Conservation (phyloP, 1,139 yeast genomes). For the Yamadazyma spencermartinsiae region DNA sequence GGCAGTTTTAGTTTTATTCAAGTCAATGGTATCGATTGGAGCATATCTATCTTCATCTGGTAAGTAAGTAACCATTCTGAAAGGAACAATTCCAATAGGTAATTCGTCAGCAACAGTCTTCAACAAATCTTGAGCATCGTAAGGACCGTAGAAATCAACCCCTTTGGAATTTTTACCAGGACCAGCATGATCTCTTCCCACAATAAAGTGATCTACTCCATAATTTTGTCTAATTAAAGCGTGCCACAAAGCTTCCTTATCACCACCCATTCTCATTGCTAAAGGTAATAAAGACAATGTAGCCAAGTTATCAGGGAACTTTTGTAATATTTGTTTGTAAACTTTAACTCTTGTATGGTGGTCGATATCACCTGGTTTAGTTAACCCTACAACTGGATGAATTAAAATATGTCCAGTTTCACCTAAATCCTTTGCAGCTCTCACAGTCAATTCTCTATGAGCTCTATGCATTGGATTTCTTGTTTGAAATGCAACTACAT, state of each 20-base stretch:
- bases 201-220: conserved; percentile 96
- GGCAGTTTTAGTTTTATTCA: conserved; percentile 71
- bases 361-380: conserved; percentile 97
- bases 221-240: conserved; percentile 94
- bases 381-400: conserved; percentile 96
- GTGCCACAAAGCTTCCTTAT: conserved; percentile 98
- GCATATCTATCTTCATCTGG: conserved; percentile 96
- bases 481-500: conserved; percentile 95
- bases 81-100: conserved; percentile 84
- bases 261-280: conserved; percentile 99
- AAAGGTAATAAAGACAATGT: conserved; percentile 83
- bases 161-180: conserved; percentile 95
- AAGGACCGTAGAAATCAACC: conserved; percentile 93
- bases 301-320: conserved; percentile 94
- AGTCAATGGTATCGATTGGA: conserved; percentile 88
- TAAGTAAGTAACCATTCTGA: conserved; percentile 93
- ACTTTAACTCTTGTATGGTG: conserved; percentile 97
- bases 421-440: conserved; percentile 72
- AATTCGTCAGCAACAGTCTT: conserved; percentile 74
- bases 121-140: conserved; percentile 91
- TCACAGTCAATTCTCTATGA: conserved; percentile 90
- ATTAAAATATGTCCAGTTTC: conserved; percentile 67
- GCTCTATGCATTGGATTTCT: conserved; percentile 99
- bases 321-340: conserved; percentile 85
- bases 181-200: conserved; percentile 98